These are phyloP conservation scores for Bremia lactucae DNA, from an alignment of 352 stramenopile species.

Conservation along the genomic window DNA sequence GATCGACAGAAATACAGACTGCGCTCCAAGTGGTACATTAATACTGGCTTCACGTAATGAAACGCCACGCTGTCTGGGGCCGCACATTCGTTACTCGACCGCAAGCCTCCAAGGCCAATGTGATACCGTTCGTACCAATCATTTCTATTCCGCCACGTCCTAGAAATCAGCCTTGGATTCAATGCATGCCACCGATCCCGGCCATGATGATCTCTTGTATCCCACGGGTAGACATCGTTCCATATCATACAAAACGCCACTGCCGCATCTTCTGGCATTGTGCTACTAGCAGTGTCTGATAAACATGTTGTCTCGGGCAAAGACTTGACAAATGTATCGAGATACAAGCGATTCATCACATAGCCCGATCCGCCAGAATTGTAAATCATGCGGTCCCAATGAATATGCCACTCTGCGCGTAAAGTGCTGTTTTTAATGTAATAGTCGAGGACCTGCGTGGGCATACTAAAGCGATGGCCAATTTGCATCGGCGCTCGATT, in stretches of 20 bases:
- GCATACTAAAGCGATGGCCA: conserved; percentile 66
- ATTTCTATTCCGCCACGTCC: conserved; percentile 23
- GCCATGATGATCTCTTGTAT: conserved; percentile 53
- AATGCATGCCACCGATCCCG: conserved; percentile 67
- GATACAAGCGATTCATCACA: background rate
- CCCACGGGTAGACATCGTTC: conserved; percentile 49
- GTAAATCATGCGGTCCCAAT: conserved; percentile 55
- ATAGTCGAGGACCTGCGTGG: conserved; percentile 30
- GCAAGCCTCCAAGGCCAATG: conserved; percentile 40
- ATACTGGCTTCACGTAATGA: conserved; percentile 45
- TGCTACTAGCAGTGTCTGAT: conserved; percentile 43
- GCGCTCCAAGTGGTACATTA: conserved; percentile 71
- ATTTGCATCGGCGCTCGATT: conserved; percentile 54
- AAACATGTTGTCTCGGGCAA: conserved; percentile 39
- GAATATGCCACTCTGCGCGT: conserved; percentile 23
- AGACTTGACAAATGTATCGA: conserved; percentile 32
- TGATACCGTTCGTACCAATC: conserved; percentile 63
- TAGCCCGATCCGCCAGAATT: conserved; percentile 37
- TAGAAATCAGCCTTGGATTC: conserved; percentile 31
- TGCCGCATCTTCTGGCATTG: conserved; percentile 53
- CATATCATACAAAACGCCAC: conserved; percentile 80
- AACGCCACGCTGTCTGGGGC: conserved; percentile 56
- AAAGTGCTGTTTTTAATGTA: conserved; percentile 52
- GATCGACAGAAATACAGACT: conserved; percentile 52
- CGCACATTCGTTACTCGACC: conserved; percentile 27